A percentile compares a stretch with the other conserved stretches of the same genome.
phyloP scores from a whole-genome alignment of 352 stramenopile species.

The Globisporangium yorkense region DNA sequence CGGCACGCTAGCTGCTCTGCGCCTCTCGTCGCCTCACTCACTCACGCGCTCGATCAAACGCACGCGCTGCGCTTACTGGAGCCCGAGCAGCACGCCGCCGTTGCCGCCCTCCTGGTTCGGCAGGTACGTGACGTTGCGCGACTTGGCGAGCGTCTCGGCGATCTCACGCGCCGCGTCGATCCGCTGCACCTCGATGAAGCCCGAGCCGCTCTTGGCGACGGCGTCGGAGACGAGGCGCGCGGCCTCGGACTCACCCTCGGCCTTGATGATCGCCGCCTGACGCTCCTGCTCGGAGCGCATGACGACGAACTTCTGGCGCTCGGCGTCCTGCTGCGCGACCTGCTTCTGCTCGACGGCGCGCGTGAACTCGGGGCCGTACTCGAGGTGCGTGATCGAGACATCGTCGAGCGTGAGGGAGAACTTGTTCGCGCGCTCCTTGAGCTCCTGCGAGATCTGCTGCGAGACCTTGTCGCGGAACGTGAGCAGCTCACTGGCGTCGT shows the following conservation, averaged over 20 bases:
- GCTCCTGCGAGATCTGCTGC: constrained; percentile 93
- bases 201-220: constrained; percentile 95
- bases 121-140: constrained; percentile 98
- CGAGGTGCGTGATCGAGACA: constrained; percentile 99
- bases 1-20: background rate
- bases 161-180: constrained; percentile 99
- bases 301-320: constrained; percentile 99
- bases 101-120: constrained; percentile 87
- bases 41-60: background rate
- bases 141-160: constrained; percentile 95
- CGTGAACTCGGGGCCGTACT: constrained; percentile 98
- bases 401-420: constrained; percentile 99
- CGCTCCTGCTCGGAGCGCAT: constrained; percentile 98
- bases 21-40: background rate
- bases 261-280: constrained; percentile 88
- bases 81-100: constrained; percentile 78
- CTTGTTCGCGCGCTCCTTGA: constrained; percentile 94
- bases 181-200: constrained; percentile 99
- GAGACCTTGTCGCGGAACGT: constrained; percentile 98
- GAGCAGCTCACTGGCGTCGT: constrained; percentile 99
- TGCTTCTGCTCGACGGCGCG: constrained; percentile 99
- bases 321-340: constrained; percentile 99
- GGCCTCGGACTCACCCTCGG: constrained; percentile 97
- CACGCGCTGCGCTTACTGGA: constrained; percentile 43
- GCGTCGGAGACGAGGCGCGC: constrained; percentile 97